Percentiles rank a stretch among this genome's conserved stretches.
Conservation (phyloP, 805 yeast genomes). For the Candida mattraensis region DNA sequence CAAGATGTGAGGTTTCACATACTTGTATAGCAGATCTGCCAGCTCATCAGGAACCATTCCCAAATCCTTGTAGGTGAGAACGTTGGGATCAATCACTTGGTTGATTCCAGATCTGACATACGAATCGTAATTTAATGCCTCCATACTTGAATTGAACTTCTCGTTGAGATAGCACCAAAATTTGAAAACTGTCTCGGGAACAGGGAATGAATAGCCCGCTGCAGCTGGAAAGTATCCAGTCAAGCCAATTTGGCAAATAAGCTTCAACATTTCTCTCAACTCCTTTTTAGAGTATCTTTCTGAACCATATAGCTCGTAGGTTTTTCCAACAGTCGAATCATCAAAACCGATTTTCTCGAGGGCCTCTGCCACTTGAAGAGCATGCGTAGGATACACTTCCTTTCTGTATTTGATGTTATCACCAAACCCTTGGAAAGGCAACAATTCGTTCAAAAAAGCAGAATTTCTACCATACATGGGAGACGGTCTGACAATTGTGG, state of each 20-base stretch:
- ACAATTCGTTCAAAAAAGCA: conserved; percentile 58
- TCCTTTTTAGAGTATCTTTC: conserved; percentile 61
- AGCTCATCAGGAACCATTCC: conserved; percentile 62
- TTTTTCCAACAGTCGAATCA: conserved; percentile 75
- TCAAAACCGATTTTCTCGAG: conserved; percentile 77
- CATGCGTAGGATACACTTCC: conserved; percentile 74
- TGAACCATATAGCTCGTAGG: conserved; percentile 74
- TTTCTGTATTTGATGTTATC: conserved; percentile 66
- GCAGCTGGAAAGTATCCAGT: conserved; percentile 38
- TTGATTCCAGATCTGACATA: conserved; percentile 69
- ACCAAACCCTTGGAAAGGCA: conserved; percentile 56
- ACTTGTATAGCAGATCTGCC: conserved; percentile 47
- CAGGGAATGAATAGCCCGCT: conserved; percentile 36
- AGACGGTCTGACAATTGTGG: conserved; percentile 84
- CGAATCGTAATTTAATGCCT: conserved; percentile 61
- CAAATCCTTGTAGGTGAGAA: conserved; percentile 66
- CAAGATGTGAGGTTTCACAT: conserved; percentile 38
- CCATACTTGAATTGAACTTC: conserved; percentile 41
- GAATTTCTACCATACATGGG: conserved; percentile 79
- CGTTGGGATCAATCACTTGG: conserved; percentile 60
- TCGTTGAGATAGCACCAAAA: conserved; percentile 39
- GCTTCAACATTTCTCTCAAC: conserved; percentile 69
- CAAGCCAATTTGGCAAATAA: conserved; percentile 36
- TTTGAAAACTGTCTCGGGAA: conserved; percentile 39
- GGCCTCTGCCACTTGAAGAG: conserved; percentile 73